These are phyloP conservation scores for Kwoniella shandongensis DNA, from an alignment of 768 basidiomycete genomes.

Conservation along the genomic window DNA sequence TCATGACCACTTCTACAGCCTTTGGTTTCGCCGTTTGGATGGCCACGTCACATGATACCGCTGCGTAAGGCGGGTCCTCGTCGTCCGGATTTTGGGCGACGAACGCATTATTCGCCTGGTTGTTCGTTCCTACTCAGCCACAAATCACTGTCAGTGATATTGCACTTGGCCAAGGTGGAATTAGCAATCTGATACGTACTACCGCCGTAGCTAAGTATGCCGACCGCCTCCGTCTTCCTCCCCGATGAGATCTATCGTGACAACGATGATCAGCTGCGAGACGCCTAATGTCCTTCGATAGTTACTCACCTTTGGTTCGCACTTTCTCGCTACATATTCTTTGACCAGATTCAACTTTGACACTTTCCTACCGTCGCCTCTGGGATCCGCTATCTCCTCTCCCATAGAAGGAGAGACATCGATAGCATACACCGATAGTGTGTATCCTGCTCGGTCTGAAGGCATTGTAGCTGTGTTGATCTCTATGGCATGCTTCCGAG, in stretches of 20 bases:
- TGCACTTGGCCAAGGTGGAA: background rate
- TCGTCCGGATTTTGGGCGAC: constrained; percentile 41
- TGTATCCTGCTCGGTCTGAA: constrained; percentile 48
- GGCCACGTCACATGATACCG: constrained; percentile 44
- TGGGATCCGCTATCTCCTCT: constrained; percentile 61
- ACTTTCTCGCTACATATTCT: constrained; percentile 83
- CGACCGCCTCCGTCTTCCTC: constrained; percentile 90
- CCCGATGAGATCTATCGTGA: constrained; percentile 76
- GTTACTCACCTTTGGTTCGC: constrained; percentile 82
- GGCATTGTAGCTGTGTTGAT: constrained; percentile 23
- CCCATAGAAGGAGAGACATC: constrained; percentile 88
- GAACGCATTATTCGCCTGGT: constrained; percentile 45
- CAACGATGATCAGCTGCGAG: constrained; percentile 4
- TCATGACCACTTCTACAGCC: constrained; percentile 48
- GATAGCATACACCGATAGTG: constrained; percentile 65
- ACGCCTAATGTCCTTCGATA: background rate
- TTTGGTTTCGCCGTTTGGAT: constrained; percentile 49
- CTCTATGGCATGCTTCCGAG: background rate
- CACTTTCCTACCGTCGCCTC: constrained; percentile 59
- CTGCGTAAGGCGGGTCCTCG: constrained; percentile 41
- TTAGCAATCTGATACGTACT: constrained; percentile 54
- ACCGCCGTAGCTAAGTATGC: constrained; percentile 85
- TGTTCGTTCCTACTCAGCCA: constrained; percentile 45
- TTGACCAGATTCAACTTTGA: constrained; percentile 78
- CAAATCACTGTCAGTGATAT: background rate